Conservation (phyloP, 148 eudicot species). For the Fagopyrum homotropicum region DNA sequence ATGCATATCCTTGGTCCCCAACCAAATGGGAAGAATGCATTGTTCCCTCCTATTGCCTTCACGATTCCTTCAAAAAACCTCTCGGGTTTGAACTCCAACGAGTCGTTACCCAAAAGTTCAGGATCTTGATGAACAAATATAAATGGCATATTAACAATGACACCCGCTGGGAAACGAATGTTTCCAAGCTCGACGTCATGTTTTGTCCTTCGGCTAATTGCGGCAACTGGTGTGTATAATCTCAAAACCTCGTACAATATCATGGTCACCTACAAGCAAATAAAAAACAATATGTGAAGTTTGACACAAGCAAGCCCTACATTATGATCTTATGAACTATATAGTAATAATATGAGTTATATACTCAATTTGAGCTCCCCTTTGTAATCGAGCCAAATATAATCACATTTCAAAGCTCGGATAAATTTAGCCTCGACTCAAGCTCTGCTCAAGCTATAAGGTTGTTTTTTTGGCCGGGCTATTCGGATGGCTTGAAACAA, state of each 20-base stretch:
- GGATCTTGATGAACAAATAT: conserved; percentile 21
- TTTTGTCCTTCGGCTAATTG: neutral
- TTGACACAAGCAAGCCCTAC: too few species aligned
- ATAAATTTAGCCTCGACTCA: neutral
- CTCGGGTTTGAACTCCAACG: neutral
- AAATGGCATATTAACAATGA: neutral
- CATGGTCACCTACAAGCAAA: neutral
- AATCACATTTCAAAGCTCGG: too few species aligned
- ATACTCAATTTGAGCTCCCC: neutral
- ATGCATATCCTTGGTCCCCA: conserved; percentile 4
- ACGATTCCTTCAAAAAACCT: neutral
- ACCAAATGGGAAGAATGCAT: conserved; percentile 3
- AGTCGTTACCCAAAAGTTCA: conserved; percentile 22
- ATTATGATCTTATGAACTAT: too few species aligned
- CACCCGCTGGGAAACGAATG: neutral
- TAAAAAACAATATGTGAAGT: neutral
- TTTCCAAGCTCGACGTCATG: neutral
- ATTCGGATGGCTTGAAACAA: neutral
- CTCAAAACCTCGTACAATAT: too few species aligned
- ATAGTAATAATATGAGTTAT: neutral
- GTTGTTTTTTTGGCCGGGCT: too few species aligned
- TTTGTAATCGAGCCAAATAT: neutral
- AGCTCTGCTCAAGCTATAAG: neutral
- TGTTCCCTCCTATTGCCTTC: conserved; percentile 7
- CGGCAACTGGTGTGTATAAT: too few species aligned